Base-by-base conservation (phyloP, 2,329 filamentous ascomycete species). In the Microcera coccophila region DNA sequence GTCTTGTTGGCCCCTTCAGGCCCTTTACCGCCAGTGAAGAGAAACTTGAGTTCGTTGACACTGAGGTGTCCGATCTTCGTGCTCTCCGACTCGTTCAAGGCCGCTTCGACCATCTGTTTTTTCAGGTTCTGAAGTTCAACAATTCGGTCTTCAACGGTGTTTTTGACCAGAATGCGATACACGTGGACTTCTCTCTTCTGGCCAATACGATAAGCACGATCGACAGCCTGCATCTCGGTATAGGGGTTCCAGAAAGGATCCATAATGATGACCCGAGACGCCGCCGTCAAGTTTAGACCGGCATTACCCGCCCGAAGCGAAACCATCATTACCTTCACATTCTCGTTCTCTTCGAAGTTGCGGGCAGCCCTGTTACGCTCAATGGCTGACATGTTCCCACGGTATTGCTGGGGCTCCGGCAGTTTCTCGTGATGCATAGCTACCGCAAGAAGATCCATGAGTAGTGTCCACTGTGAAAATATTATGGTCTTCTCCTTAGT, bases 241-340 rank as follows among this genome's bases (percentile, higher is more conserved):
- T 85, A 95, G 0, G 90, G 90, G 50, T 95, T 96, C 88, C 89
- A 95, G 69, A 94, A 95, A 0, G 90, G 90, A 61, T 95, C 90
- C 60, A 95, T 81, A 50, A 95, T 86, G 63, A 96, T 88, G 53
- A 95, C 87, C 50, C 89, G 84, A 2, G 83, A 88, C 1, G 90
- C 90, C 15, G 82, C 80, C 29, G 85, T 87, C 17, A 96, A 75
- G 59, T 96, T 96, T 35, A 96, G 76, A 2, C 90, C 90, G 0
- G 90, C 82, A 45, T 85, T 87, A 63, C 87, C 91, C 3, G 93
- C 90, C 11, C 81, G 79, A 33, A 95, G 71, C 54, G 85, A 90
- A 2, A 90, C 89, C 2, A 95, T 82, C 71, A 96, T 78, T 52
- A 95, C 79, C 1, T 79, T 84, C 52, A 79, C 84, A 2, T 77